Conservation (phyloP, 177 flowering plant species). For the Telopea speciosissima region DNA sequence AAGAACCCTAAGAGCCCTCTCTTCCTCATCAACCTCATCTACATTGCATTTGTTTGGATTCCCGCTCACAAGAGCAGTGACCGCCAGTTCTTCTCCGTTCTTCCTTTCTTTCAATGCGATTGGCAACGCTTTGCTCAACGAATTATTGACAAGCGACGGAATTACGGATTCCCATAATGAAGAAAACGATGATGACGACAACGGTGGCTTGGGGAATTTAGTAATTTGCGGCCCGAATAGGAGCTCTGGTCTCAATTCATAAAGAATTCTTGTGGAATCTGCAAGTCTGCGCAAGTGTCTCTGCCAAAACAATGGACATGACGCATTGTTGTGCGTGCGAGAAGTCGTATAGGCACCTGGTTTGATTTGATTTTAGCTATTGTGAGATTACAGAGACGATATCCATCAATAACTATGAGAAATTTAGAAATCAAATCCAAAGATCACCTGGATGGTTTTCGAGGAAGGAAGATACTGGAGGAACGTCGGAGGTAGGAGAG, state of each 20-base stretch:
- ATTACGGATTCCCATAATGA: constrained; percentile 32
- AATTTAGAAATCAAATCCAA: not conserved
- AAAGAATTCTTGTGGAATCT: constrained; percentile 42
- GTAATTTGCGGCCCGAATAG: constrained; percentile 24
- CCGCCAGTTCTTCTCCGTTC: constrained; percentile 52
- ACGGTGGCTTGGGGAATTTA: not conserved
- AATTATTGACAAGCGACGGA: constrained; percentile 34
- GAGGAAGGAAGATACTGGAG: constrained; percentile 57
- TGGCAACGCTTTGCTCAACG: constrained; percentile 37
- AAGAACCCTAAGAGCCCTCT: constrained; percentile 21
- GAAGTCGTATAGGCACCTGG: constrained; percentile 92
- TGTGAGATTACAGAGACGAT: not conserved
- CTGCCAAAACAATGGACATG: constrained; percentile 63
- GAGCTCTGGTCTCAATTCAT: constrained; percentile 37
- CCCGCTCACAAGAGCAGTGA: constrained; percentile 55
- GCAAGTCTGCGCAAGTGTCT: constrained; percentile 63
- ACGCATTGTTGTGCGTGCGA: constrained; percentile 54
- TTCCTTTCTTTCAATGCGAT: constrained; percentile 32
- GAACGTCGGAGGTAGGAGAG: constrained; percentile 31
- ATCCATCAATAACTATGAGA: not conserved
- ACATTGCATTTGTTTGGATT: constrained; percentile 22
- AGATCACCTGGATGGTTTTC: constrained; percentile 52
- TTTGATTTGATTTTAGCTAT: not conserved
- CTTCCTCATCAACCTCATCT: constrained; percentile 24
- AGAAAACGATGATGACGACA: not conserved